Conservation (phyloP, 2,329 filamentous ascomycete genomes). For the Cyphellophora attinorum region DNA sequence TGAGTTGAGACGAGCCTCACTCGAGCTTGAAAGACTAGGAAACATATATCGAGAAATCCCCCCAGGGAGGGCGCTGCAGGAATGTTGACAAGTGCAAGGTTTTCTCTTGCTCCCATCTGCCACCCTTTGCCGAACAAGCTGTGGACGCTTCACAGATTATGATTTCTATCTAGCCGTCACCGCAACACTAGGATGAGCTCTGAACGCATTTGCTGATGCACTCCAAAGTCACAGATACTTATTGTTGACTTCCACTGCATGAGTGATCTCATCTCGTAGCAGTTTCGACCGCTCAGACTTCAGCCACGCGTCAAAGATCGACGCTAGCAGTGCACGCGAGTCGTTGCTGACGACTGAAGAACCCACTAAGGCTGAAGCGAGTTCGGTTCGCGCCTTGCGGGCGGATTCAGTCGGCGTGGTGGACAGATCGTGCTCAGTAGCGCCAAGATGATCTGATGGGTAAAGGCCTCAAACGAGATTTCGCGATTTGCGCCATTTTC, state of each 20-base stretch:
- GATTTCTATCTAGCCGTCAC: too few species aligned
- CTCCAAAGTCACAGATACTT: too few species aligned
- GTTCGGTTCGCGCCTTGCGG: slow-evolving; percentile 15
- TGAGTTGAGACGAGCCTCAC: too few species aligned
- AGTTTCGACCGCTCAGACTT: slow-evolving; percentile 29
- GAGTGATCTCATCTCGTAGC: slow-evolving; percentile 14
- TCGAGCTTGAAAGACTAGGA: too few species aligned
- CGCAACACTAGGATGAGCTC: too few species aligned
- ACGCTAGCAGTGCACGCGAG: slow-evolving; percentile 8
- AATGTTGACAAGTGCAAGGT: too few species aligned
- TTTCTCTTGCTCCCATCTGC: too few species aligned
- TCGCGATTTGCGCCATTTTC: slow-evolving; percentile 1
- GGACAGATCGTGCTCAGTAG: neutral
- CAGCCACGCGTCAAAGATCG: slow-evolving; percentile 26
- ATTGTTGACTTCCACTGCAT: slow-evolving; percentile 1
- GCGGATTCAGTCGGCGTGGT: slow-evolving; percentile 9
- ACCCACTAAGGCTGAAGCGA: slow-evolving; percentile 10
- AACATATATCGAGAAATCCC: too few species aligned
- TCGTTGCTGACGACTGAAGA: neutral
- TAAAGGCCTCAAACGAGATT: slow-evolving; percentile 3
- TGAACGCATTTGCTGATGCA: too few species aligned
- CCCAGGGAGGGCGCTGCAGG: too few species aligned
- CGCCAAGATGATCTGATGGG: slow-evolving; percentile 6
- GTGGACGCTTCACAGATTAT: too few species aligned
- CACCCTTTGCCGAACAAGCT: too few species aligned